Conservation (phyloP, 2,329 filamentous ascomycete genomes). For the Epichloe elymi region DNA sequence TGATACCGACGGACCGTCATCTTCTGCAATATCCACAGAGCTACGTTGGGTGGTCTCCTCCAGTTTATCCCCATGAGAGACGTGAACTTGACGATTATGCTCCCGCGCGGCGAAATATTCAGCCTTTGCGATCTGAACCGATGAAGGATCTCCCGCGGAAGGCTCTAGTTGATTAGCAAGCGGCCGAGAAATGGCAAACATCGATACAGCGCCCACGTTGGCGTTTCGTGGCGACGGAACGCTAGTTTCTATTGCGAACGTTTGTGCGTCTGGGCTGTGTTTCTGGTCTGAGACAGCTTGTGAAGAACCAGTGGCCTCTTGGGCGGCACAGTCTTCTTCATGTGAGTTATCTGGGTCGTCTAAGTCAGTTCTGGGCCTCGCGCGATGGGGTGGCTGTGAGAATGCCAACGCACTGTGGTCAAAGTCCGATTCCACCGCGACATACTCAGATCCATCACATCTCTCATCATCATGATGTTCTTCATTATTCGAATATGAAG, state of each 20-base stretch:
- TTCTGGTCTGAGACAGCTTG: background rate
- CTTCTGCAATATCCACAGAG: background rate
- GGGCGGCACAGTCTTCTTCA: background rate
- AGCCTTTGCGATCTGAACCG: background rate
- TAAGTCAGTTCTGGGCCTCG: background rate
- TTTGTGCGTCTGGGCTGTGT: background rate
- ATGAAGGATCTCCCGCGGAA: background rate
- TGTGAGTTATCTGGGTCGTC: background rate
- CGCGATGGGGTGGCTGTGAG: background rate
- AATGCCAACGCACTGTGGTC: background rate
- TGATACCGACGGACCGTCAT: background rate
- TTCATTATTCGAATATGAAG: background rate
- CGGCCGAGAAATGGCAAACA: background rate
- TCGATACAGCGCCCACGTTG: background rate
- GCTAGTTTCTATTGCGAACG: background rate
- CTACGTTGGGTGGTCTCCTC: conserved; percentile 7
- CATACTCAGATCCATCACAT: background rate
- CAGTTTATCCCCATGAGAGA: no score
- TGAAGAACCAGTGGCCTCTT: background rate
- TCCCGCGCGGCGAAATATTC: conserved; percentile 28
- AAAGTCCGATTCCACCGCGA: background rate
- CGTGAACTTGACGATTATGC: conserved; percentile 14
- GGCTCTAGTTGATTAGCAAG: background rate
- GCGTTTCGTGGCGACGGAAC: background rate
- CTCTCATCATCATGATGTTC: background rate